These are phyloP conservation scores for Prosopis cineraria DNA, from an alignment of 306 rosid genomes.

Conservation along the genomic window DNA sequence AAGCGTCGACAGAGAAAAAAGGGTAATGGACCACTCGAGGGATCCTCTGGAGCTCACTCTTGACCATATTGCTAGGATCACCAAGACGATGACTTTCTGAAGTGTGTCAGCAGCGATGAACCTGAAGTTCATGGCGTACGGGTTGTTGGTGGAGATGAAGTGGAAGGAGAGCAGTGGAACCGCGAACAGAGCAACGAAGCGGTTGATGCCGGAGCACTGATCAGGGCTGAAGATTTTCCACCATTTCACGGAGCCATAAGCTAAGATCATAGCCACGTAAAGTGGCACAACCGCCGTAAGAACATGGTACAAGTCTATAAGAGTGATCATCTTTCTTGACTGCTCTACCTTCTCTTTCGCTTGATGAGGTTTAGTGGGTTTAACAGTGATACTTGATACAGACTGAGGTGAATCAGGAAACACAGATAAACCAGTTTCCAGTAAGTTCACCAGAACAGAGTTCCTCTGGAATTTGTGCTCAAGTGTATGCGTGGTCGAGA, in stretches of 20 bases:
- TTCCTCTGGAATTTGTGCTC: not conserved
- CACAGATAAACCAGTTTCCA: not conserved
- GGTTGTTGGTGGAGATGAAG: slow-evolving; percentile 68
- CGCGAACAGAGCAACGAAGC: slow-evolving; percentile 68
- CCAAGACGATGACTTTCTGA: slow-evolving; percentile 56
- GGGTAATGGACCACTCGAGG: slow-evolving; percentile 70
- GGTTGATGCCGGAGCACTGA: slow-evolving; percentile 70
- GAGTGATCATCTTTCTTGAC: slow-evolving; percentile 45
- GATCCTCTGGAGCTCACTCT: slow-evolving; percentile 51
- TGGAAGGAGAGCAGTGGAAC: slow-evolving; percentile 75
- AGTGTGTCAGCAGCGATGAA: slow-evolving; percentile 68
- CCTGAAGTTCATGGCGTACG: slow-evolving; percentile 61
- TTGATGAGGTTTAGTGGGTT: not conserved
- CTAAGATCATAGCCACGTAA: slow-evolving; percentile 66
- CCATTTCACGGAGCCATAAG: slow-evolving; percentile 73
- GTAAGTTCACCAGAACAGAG: not conserved
- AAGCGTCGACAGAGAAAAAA: slow-evolving; percentile 62
- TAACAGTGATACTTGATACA: not conserved
- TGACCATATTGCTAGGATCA: slow-evolving; percentile 52
- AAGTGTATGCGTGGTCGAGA: not conserved
- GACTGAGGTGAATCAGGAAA: not conserved
- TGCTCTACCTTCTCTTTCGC: not conserved
- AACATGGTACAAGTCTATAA: slow-evolving; percentile 62
- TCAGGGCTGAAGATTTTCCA: slow-evolving; percentile 72
- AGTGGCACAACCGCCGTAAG: slow-evolving; percentile 70